Evolutionary conservation across 768 basidiomycete genomes (phyloP).

Genomic region (Leccinellum rugosiceps): DNA sequence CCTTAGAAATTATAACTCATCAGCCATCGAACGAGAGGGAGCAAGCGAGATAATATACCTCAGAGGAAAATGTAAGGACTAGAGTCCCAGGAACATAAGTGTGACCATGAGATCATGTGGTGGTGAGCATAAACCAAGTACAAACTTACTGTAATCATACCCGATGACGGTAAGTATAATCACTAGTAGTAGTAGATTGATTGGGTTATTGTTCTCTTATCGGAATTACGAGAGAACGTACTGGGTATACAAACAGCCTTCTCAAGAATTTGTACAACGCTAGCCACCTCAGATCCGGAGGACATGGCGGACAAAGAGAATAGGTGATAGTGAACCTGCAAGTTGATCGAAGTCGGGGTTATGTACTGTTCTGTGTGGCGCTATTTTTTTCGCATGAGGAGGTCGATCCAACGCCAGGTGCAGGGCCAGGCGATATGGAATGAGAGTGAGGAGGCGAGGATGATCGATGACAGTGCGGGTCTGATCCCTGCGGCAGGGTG

Average conservation of each 20-base stretch:
- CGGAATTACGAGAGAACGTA: not conserved
- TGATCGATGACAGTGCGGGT: not conserved
- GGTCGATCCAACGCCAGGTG: not conserved
- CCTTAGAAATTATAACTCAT: not conserved
- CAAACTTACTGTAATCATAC: slow-evolving; percentile 16
- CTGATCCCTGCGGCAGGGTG: not conserved
- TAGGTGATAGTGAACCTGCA: not conserved
- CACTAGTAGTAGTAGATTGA: not conserved
- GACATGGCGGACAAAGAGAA: not conserved
- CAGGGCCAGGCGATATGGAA: not conserved
- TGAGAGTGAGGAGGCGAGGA: not conserved
- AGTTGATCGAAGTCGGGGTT: not conserved
- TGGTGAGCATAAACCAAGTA: not conserved
- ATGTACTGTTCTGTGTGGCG: not conserved
- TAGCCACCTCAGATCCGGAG: not conserved
- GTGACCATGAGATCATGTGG: not conserved
- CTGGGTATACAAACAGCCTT: not conserved
- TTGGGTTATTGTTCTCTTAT: not conserved
- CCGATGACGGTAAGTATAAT: slow-evolving; percentile 1
- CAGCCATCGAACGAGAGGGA: not conserved
- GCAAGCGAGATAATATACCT: not conserved
- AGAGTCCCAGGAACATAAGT: not conserved
- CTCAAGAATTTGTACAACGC: not conserved
- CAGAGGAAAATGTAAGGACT: slow-evolving; percentile 15
- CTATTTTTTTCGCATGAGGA: not conserved